Base-by-base conservation (phyloP, 2,329 filamentous ascomycete genomes). In the Fusarium sacchari region DNA sequence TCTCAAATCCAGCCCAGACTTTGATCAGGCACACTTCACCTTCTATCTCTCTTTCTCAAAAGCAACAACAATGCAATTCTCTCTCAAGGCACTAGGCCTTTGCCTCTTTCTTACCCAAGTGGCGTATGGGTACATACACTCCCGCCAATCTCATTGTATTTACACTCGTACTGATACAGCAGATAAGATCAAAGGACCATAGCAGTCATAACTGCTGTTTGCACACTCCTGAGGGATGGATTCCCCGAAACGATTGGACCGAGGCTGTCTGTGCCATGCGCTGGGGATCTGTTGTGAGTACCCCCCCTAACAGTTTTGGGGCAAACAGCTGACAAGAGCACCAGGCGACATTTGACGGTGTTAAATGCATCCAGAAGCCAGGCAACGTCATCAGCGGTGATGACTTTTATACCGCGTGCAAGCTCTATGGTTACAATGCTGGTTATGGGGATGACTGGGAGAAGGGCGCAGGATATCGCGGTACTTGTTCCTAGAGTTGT, bases 231-330 rank as follows among this genome's bases (percentile, higher is more conserved):
- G 37, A 20, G 5, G 37, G 52, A 11, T 43, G 52, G 52, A 13
- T 56, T 17, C 52, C 39, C 5, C 5, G 4, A 17, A 42, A 56
- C 11, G 52, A 32, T n/a, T 43, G 52, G 52, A 56, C 52, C 5
- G 3, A 43, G 22, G 52, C 11, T 17, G 39, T 43, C 5, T 56
- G 37, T 22, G 50, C 24, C 26, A 22, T 9, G 20, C 26, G 28
- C 20, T 56, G 24, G 34, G 50, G 50, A 18, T 36, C 32, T 37
- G n/a, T 53, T 13, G 50, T 53, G 28, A 53, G 50, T 53, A 28
- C 15, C 32, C 4, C 20, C 0, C 37, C 37, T n/a, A 1, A 7
- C 0, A 11, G 3, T 15, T 6, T 13, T 22, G 13, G 20, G 8
- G 9, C 6, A 20, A 12, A 22, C 9, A 14, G 7, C 24, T 53